Evolutionary conservation across 2,329 filamentous ascomycete species (phyloP).

Genomic region (Cytospora piceae): DNA sequence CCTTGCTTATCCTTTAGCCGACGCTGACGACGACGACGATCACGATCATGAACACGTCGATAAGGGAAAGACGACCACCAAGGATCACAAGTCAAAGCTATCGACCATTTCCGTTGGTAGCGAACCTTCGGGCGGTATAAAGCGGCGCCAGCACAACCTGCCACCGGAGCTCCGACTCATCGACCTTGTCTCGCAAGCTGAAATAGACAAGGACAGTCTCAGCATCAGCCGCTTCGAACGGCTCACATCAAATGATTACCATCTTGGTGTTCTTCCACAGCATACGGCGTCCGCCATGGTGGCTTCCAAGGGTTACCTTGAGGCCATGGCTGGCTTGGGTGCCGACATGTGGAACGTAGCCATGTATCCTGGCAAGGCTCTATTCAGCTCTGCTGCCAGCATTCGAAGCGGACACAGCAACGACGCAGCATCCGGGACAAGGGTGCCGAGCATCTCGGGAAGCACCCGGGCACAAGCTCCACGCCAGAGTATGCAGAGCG

Average conservation of each 20-base stretch:
- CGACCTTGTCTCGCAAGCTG: conserved; percentile 83
- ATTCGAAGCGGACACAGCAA: conserved; percentile 65
- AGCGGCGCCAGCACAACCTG: conserved; percentile 75
- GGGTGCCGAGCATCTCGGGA: conserved; percentile 44
- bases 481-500: conserved; percentile 40
- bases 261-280: conserved; percentile 78
- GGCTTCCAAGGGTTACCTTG: conserved; percentile 73
- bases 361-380: conserved; percentile 74
- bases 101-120: conserved; percentile 56
- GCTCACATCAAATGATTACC: conserved; percentile 87
- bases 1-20: conserved; percentile 83
- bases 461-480: conserved; percentile 37
- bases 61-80: conserved; percentile 38
- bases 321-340: conserved; percentile 72
- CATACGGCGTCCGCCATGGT: conserved; percentile 66
- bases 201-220: conserved; percentile 84
- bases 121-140: conserved; percentile 67
- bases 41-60: conserved; percentile 38
- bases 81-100: conserved; percentile 46
- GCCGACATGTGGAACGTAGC: conserved; percentile 89
- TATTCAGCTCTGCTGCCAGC: conserved; percentile 87
- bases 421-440: conserved; percentile 59
- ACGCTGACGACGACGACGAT: conserved; percentile 64
- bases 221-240: conserved; percentile 85
- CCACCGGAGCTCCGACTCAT: conserved; percentile 91